A percentile compares a stretch with the other conserved stretches of the same genome.
Conservation (phyloP, 1,284 basidiomycete species). For the Marasmius tenuissimus region DNA sequence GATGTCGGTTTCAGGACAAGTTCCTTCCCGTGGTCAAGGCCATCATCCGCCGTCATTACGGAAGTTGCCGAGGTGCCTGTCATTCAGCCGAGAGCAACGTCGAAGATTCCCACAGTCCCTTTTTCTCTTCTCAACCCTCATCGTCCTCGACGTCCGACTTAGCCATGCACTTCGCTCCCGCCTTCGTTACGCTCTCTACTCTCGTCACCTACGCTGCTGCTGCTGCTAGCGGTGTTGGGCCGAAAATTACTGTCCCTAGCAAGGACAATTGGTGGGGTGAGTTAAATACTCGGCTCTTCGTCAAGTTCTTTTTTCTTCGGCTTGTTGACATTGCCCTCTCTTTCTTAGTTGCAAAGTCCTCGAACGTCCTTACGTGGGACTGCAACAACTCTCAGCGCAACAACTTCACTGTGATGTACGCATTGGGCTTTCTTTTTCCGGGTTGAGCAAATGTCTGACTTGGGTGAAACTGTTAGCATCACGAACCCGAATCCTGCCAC, state of each 20-base stretch:
- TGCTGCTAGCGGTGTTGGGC: background rate
- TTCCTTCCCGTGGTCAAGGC: too few species aligned
- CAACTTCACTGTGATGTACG: background rate
- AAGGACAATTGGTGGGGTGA: background rate
- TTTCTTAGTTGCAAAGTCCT: background rate
- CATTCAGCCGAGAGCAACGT: too few species aligned
- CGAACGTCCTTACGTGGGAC: background rate
- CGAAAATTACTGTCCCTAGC: background rate
- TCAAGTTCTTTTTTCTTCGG: background rate
- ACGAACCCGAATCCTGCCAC: too few species aligned
- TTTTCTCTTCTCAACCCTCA: background rate
- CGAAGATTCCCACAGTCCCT: background rate
- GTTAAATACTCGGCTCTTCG: background rate
- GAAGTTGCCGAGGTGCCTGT: too few species aligned
- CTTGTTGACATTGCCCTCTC: background rate
- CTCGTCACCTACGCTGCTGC: background rate
- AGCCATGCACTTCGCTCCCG: background rate
- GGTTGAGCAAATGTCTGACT: background rate
- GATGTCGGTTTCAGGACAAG: too few species aligned
- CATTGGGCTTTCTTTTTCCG: background rate
- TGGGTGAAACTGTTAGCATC: too few species aligned
- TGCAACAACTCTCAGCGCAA: background rate
- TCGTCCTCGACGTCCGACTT: background rate
- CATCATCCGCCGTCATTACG: too few species aligned
- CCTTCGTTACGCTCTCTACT: background rate